Evolutionary conservation across 257 asterid species (phyloP).

Genomic region (Ligustrum vulgare): DNA sequence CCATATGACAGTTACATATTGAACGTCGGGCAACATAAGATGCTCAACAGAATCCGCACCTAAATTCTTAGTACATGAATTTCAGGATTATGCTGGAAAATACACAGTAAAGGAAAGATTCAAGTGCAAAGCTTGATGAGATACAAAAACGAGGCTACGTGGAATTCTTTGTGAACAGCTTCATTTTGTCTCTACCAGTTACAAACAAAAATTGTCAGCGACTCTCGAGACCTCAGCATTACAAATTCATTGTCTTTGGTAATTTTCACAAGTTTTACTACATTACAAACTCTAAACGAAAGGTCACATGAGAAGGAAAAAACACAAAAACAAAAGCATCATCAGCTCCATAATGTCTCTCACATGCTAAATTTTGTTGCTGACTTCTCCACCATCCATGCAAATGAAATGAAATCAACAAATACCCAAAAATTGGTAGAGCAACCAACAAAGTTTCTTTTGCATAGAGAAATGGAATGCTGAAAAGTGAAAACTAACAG

Average conservation of each 20-base stretch:
- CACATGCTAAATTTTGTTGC: conserved; percentile 1
- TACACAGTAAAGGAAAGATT: not conserved
- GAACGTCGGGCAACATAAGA: no score
- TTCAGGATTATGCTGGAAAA: no score
- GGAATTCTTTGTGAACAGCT: not conserved
- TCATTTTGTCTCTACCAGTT: not conserved
- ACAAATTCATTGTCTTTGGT: not conserved
- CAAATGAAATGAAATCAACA: conserved; percentile 4
- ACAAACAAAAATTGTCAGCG: not conserved
- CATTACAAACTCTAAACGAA: not conserved
- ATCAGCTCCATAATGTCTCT: not conserved
- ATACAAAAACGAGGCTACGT: no score
- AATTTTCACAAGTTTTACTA: not conserved
- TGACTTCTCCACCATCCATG: not conserved
- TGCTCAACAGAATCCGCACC: no score
- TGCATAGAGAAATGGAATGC: not conserved
- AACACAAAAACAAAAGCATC: not conserved
- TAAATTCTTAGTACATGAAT: no score
- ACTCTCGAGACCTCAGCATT: not conserved
- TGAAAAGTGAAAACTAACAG: not conserved
- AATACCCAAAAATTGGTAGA: conserved; percentile 15
- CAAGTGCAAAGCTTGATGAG: not conserved
- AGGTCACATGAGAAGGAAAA: conserved; percentile 4
- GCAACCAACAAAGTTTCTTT: not conserved
- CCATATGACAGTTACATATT: no score